These are phyloP conservation scores for thale cress (Arabidopsis thaliana) DNA, from an alignment of 345 rosid species.

Conservation along the genomic window DNA sequence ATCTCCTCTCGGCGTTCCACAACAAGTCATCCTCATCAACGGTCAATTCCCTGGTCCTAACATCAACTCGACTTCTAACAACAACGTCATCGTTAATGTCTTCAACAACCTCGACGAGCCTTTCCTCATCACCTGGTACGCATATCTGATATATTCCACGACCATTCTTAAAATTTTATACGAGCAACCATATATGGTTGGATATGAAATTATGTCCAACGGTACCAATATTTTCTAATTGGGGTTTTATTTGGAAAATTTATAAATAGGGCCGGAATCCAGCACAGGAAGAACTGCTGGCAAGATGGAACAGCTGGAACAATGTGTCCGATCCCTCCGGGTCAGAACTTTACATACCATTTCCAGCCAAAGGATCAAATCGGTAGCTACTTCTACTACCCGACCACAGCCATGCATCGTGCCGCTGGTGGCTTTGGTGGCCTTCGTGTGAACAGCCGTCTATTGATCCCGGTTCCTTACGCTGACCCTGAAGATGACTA, in stretches of 20 bases:
- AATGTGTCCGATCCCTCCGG: conserved; percentile 68
- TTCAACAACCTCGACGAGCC: conserved; percentile 81
- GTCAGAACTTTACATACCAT: conserved; percentile 71
- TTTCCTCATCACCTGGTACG: conserved; percentile 70
- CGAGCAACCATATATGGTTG: not conserved
- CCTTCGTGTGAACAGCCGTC: conserved; percentile 68
- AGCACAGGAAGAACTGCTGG: conserved; percentile 85
- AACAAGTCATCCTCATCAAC: conserved; percentile 76
- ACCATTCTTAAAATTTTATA: not conserved
- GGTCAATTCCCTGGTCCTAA: conserved; percentile 77
- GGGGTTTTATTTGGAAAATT: not conserved
- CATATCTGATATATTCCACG: not conserved
- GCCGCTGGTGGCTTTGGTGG: conserved; percentile 80
- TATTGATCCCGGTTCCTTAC: conserved; percentile 71
- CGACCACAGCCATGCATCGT: conserved; percentile 55
- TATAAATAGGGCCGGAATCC: conserved; percentile 48
- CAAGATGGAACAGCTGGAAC: conserved; percentile 72
- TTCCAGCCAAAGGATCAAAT: conserved; percentile 93
- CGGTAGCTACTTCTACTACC: conserved; percentile 70
- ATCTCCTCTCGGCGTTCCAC: conserved; percentile 77
- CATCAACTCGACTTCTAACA: conserved; percentile 74
- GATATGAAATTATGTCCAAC: not conserved
- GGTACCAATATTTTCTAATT: not conserved
- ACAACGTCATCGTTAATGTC: conserved; percentile 72
- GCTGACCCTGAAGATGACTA: conserved; percentile 66